These are phyloP conservation scores for Cutaneotrichosporon daszewskae DNA, from an alignment of 1,284 basidiomycete species.

Conservation along the genomic window DNA sequence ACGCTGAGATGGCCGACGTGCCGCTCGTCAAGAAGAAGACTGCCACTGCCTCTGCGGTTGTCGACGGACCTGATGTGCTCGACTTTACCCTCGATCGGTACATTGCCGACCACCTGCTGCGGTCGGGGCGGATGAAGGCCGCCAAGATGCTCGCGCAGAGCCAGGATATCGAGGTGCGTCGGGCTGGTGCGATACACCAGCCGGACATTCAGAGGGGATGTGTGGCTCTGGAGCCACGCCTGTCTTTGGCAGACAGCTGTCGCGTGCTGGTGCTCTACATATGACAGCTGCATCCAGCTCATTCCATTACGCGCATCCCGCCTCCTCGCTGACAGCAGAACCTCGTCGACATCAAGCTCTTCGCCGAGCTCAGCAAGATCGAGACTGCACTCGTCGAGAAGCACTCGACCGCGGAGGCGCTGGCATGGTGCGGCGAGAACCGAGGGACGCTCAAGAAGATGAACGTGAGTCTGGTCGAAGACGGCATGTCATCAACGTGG, in stretches of 20 bases:
- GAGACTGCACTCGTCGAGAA: constrained; percentile 64
- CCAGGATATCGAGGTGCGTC: constrained; percentile 38
- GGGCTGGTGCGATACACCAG: no score
- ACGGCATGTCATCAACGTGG: neutral
- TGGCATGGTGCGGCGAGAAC: constrained; percentile 96
- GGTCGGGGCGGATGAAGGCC: constrained; percentile 47
- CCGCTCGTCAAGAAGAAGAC: constrained; percentile 6
- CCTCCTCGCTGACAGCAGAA: constrained; percentile 50
- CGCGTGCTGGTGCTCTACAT: no score
- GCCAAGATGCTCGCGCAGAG: constrained; percentile 34
- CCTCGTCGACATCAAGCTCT: constrained; percentile 85
- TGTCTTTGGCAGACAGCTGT: no score
- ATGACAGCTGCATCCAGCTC: no score
- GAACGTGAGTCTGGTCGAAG: constrained; percentile 55
- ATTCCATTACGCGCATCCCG: neutral
- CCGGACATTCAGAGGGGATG: no score
- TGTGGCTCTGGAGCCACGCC: no score
- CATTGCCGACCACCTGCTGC: constrained; percentile 85
- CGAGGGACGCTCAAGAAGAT: constrained; percentile 83
- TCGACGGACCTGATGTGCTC: neutral
- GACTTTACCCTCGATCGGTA: constrained; percentile 65
- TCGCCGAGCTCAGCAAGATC: constrained; percentile 78
- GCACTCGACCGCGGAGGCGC: constrained; percentile 76
- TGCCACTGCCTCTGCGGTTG: neutral
- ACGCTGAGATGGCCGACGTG: neutral